Evolutionary conservation across 2,329 filamentous ascomycete genomes (phyloP).

Genomic region (Alternaria conjuncta): DNA sequence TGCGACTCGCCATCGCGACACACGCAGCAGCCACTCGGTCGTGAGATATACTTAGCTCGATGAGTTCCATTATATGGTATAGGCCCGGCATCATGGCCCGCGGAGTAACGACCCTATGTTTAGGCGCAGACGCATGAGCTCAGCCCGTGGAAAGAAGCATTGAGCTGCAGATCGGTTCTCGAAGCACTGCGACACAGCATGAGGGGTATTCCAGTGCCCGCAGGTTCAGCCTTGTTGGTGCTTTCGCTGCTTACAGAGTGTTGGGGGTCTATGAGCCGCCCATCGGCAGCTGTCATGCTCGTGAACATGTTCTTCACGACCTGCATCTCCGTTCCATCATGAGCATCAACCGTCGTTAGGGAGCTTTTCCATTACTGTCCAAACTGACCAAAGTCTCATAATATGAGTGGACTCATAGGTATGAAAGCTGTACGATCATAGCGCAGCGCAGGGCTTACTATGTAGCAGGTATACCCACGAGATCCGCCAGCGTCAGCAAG

Average conservation of each 20-base stretch:
- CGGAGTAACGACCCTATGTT: not conserved
- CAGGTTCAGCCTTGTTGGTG: constrained; percentile 6
- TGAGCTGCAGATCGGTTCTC: not conserved
- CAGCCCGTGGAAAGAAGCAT: not conserved
- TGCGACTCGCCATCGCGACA: not conserved
- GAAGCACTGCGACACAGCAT: not conserved
- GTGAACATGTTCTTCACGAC: not conserved
- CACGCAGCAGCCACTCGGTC: not conserved
- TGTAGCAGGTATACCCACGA: not conserved
- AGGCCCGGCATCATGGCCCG: not conserved
- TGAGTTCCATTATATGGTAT: not conserved
- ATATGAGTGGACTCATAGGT: not conserved
- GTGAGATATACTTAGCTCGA: not conserved
- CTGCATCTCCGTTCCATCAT: not conserved
- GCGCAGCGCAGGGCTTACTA: not conserved
- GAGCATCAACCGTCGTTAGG: not conserved
- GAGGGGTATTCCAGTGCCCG: not conserved
- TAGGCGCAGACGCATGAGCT: not conserved
- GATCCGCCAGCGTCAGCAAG: constrained; percentile 24
- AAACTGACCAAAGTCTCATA: not conserved
- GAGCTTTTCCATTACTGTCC: not conserved
- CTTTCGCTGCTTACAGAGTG: not conserved
- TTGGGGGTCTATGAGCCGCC: constrained; percentile 8
- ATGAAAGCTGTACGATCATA: not conserved
- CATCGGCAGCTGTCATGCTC: not conserved